A percentile compares a stretch with the other conserved stretches of the same genome.
Evolutionary conservation across 768 basidiomycete species (phyloP).

Genomic region (Boletus pseudo-olivaceus): DNA sequence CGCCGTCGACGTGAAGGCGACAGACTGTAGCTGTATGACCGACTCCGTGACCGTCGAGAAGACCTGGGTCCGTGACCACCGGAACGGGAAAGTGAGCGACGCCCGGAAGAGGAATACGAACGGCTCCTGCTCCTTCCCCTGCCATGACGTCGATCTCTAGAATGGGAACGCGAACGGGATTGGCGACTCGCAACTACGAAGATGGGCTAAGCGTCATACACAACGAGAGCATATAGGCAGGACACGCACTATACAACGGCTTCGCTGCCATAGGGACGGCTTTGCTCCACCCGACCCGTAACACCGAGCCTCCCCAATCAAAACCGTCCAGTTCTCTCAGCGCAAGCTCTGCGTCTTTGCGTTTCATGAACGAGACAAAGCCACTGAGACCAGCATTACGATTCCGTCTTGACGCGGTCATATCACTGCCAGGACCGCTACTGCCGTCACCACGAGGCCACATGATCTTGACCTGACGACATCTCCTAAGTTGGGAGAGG

Average conservation of each 20-base stretch:
- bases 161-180: slow-evolving; percentile 34
- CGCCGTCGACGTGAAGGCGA: slow-evolving; percentile 38
- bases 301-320: slow-evolving; percentile 88
- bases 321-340: slow-evolving; percentile 88
- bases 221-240: neutral
- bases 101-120: slow-evolving; percentile 19
- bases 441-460: slow-evolving; percentile 88
- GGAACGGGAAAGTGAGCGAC: slow-evolving; percentile 33
- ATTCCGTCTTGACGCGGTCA: slow-evolving; percentile 65
- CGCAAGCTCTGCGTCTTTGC: slow-evolving; percentile 86
- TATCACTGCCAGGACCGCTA: slow-evolving; percentile 67
- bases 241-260: slow-evolving; percentile 69
- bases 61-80: slow-evolving; percentile 26
- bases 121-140: slow-evolving; percentile 26
- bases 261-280: slow-evolving; percentile 83
- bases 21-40: slow-evolving; percentile 32
- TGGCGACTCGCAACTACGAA: slow-evolving; percentile 21
- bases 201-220: neutral
- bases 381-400: slow-evolving; percentile 84
- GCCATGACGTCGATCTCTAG: slow-evolving; percentile 28
- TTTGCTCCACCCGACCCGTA: slow-evolving; percentile 97
- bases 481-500: neutral
- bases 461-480: slow-evolving; percentile 88
- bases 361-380: slow-evolving; percentile 95
- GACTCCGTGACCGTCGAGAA: slow-evolving; percentile 25